phyloP scores from a whole-genome alignment of 129 eudicot genomes.

The Heracleum sosnowskyi region DNA sequence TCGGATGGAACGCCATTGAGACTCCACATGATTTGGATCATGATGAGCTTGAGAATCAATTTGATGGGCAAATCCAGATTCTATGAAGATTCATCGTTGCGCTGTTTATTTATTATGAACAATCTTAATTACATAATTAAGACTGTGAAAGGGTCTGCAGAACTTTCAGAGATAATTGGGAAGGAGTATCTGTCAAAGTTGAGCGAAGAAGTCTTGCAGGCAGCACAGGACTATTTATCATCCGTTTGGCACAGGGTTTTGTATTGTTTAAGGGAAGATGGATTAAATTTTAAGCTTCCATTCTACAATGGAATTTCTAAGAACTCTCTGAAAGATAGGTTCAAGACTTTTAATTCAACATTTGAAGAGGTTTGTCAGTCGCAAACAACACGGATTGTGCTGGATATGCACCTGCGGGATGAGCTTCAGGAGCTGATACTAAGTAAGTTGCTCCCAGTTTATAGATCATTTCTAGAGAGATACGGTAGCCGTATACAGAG shows the following conservation, averaged over 20 bases:
- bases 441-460: slow-evolving; percentile 6
- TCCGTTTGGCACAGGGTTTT: background rate
- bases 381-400: slow-evolving; percentile 2
- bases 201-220: background rate
- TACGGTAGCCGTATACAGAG: background rate
- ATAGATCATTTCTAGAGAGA: background rate
- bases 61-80: slow-evolving; percentile 2
- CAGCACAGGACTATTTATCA: background rate
- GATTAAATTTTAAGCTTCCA: background rate
- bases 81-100: background rate
- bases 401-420: background rate
- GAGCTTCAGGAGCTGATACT: slow-evolving; percentile 4
- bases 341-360: slow-evolving; percentile 7
- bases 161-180: slow-evolving; percentile 2
- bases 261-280: slow-evolving; percentile 3
- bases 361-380: slow-evolving; percentile 4
- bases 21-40: slow-evolving; percentile 5
- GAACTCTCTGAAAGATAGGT: background rate
- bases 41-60: slow-evolving; percentile 1
- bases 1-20: background rate
- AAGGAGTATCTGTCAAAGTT: background rate
- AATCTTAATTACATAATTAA: background rate
- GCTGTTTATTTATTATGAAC: slow-evolving; percentile 5
- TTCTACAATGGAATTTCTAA: background rate
- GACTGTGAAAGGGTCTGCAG: background rate